Percentiles rank a stretch among this genome's conserved stretches.
Evolutionary conservation across 2,329 filamentous ascomycete species (phyloP).

Genomic region (Arthrobotrys musiformis): DNA sequence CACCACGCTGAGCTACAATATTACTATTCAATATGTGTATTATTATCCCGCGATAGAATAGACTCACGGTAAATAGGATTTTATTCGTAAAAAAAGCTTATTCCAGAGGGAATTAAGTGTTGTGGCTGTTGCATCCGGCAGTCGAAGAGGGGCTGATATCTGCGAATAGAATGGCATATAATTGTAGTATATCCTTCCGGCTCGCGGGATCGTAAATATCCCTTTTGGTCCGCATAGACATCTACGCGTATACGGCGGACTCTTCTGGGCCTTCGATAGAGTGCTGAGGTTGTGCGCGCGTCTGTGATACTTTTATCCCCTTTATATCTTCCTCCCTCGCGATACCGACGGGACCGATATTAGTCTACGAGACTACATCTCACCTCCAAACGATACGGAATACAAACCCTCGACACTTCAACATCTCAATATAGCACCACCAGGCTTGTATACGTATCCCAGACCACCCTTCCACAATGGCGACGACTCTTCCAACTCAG

Average conservation of each 20-base stretch:
- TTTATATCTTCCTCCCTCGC: no score
- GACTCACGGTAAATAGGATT: not conserved
- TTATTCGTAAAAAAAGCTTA: not conserved
- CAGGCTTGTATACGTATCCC: not conserved
- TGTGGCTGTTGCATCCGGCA: conserved; percentile 10
- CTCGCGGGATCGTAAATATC: not conserved
- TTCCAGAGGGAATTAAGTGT: conserved; percentile 11
- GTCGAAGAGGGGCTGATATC: not conserved
- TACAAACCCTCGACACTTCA: no score
- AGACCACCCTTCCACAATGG: not conserved
- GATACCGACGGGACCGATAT: no score
- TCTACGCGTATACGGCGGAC: not conserved
- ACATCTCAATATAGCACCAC: not conserved
- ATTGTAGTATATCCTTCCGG: not conserved
- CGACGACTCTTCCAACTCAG: conserved; percentile 6
- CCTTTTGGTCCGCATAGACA: not conserved
- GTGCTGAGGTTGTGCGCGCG: no score
- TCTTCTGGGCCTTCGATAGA: no score
- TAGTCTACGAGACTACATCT: not conserved
- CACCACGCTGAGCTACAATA: not conserved
- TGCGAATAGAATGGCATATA: no score
- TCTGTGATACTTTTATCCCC: no score
- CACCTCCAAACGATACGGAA: not conserved
- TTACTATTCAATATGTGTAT: not conserved
- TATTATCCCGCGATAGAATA: not conserved